A percentile compares a stretch with the other conserved stretches of the same genome.
phyloP scores from a whole-genome alignment of 1,139 yeast genomes.

The Yamadazyma membranifaciens region DNA sequence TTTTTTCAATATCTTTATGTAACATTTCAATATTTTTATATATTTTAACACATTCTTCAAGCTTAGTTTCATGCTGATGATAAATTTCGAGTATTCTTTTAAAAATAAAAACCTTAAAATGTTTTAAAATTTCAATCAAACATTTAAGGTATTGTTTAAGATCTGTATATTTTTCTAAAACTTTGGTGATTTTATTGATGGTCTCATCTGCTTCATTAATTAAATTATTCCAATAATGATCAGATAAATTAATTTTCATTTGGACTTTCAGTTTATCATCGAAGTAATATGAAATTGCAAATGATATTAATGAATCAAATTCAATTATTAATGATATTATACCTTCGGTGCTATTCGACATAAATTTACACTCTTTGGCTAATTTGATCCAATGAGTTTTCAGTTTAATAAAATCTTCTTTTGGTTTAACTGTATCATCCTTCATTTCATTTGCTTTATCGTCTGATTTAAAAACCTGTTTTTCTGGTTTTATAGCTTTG shows the following conservation, averaged over 20 bases:
- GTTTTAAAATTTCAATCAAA: slow-evolving; percentile 30
- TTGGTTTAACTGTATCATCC: slow-evolving; percentile 10
- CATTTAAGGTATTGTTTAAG: slow-evolving; percentile 23
- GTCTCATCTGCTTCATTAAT: slow-evolving; percentile 26
- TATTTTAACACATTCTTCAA: slow-evolving; percentile 24
- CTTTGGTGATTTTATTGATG: slow-evolving; percentile 21
- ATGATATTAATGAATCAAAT: slow-evolving; percentile 32
- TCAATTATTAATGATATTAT: slow-evolving; percentile 25
- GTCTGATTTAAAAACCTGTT: not conserved
- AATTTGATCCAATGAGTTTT: slow-evolving; percentile 31
- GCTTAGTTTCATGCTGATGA: not conserved
- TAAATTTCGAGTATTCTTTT: slow-evolving; percentile 17
- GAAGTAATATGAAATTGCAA: slow-evolving; percentile 31
- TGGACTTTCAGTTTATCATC: slow-evolving; percentile 33
- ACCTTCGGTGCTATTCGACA: slow-evolving; percentile 24
- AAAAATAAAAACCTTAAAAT: slow-evolving; percentile 13
- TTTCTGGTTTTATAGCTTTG: not conserved
- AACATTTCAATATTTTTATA: slow-evolving; percentile 12
- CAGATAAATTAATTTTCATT: slow-evolving; percentile 28
- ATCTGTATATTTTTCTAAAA: slow-evolving; percentile 16
- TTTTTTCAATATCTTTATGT: slow-evolving; percentile 9
- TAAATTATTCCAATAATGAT: slow-evolving; percentile 34
- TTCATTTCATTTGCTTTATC: not conserved
- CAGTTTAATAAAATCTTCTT: slow-evolving; percentile 12
- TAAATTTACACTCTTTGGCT: slow-evolving; percentile 26